Percentiles rank a stretch among this genome's conserved stretches.
phyloP scores from a whole-genome alignment of 2,329 filamentous ascomycete species.

The Alternaria incomplexa region DNA sequence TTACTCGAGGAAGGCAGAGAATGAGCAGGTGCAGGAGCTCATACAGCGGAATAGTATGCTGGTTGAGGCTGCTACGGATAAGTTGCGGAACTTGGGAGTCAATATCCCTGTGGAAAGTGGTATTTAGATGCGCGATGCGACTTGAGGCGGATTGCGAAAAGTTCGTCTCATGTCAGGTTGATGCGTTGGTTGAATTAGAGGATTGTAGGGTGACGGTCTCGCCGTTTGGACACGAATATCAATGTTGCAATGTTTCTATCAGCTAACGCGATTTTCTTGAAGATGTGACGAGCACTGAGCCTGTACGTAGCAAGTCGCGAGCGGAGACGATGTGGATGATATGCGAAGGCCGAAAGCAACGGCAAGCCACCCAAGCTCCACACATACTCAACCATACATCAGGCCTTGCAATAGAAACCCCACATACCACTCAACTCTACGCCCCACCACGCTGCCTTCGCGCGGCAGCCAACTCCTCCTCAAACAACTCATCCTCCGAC shows the following conservation, averaged over 20 bases:
- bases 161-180: background rate
- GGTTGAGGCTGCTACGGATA: constrained; percentile 40
- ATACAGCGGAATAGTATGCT: constrained; percentile 42
- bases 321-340: background rate
- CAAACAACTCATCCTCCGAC: background rate
- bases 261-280: background rate
- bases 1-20: constrained; percentile 43
- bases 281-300: background rate
- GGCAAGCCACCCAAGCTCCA: background rate
- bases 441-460: background rate
- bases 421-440: background rate
- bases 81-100: constrained; percentile 38
- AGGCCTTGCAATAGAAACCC: too few species aligned
- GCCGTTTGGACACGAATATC: background rate
- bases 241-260: background rate
- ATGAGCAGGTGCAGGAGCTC: constrained; percentile 41
- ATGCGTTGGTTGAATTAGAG: background rate
- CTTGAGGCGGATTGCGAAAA: background rate
- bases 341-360: background rate
- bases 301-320: background rate
- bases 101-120: constrained; percentile 21
- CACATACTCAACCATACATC: background rate
- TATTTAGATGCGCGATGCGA: background rate
- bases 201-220: background rate
- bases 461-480: background rate